Evolutionary conservation across 805 yeast species (phyloP).

Genomic region (Ogataea salicorniae): DNA sequence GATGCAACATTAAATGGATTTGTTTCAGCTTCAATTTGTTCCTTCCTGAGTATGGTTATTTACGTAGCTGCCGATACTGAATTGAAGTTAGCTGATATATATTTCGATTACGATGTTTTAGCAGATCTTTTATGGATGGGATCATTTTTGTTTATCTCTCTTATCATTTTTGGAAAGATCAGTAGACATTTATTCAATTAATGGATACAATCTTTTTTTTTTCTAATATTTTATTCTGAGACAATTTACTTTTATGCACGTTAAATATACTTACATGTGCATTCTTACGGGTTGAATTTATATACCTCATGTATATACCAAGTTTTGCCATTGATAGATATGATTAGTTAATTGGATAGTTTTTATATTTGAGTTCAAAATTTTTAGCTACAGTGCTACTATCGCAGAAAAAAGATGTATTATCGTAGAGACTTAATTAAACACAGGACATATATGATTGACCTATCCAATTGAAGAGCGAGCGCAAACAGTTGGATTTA

Average conservation of each 20-base stretch:
- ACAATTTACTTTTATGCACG: neutral
- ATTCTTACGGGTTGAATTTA: neutral
- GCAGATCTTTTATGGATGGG: slow-evolving; percentile 52
- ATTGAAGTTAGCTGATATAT: neutral
- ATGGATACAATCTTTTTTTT: neutral
- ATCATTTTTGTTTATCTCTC: slow-evolving; percentile 62
- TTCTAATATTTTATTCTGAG: neutral
- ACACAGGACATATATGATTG: no score
- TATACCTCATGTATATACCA: no score
- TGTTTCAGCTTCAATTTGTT: slow-evolving; percentile 15
- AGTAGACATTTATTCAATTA: slow-evolving; percentile 39
- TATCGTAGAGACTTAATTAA: no score
- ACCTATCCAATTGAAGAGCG: no score
- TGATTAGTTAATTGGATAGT: no score
- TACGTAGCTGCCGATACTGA: slow-evolving; percentile 6
- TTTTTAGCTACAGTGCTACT: no score
- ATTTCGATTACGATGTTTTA: slow-evolving; percentile 12
- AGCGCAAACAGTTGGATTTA: no score
- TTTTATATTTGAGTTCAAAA: no score
- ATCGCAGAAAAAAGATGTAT: no score
- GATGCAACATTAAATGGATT: slow-evolving; percentile 23
- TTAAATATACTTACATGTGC: neutral
- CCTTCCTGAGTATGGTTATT: slow-evolving; percentile 13
- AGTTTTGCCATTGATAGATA: no score
- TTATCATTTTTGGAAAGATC: slow-evolving; percentile 62